These are phyloP conservation scores for Coemansia sp. DNA, from an alignment of 192 early-diverging fungal species.

Conservation along the genomic window DNA sequence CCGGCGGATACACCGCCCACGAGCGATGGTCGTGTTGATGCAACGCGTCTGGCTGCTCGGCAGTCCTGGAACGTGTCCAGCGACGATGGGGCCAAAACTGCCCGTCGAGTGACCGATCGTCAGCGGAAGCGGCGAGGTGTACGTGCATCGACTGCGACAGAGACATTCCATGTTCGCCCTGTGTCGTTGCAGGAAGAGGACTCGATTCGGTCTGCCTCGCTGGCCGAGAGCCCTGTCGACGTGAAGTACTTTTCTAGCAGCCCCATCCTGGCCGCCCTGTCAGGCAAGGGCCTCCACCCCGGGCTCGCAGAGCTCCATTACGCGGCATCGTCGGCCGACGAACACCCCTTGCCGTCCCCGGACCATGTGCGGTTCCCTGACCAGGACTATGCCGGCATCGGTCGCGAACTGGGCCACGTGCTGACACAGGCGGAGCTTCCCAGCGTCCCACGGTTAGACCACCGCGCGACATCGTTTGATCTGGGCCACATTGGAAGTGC, in stretches of 20 bases:
- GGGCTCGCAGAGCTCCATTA: slow-evolving; percentile 12
- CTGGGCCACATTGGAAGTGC: slow-evolving; percentile 31
- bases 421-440: too few species aligned
- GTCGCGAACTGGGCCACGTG: too few species aligned
- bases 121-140: slow-evolving; percentile 32
- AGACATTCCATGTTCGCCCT: slow-evolving; percentile 28
- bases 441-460: slow-evolving; percentile 8
- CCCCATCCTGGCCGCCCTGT: slow-evolving; percentile 17
- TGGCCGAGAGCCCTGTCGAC: slow-evolving; percentile 24
- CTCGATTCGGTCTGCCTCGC: neutral
- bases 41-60: slow-evolving; percentile 1
- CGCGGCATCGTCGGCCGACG: slow-evolving; percentile 24
- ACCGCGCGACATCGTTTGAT: slow-evolving; percentile 45
- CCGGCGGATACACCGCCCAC: neutral
- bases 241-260: slow-evolving; percentile 19
- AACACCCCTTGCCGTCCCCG: neutral
- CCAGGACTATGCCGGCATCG: neutral
- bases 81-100: slow-evolving; percentile 6
- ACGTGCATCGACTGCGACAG: slow-evolving; percentile 16
- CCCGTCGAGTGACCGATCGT: slow-evolving; percentile 7
- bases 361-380: neutral
- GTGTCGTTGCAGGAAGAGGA: slow-evolving; percentile 4
- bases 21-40: neutral
- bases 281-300: slow-evolving; percentile 12
- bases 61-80: slow-evolving; percentile 35